Conservation (phyloP, 176 grass and related monocot species). For the Elymus sibiricus region DNA sequence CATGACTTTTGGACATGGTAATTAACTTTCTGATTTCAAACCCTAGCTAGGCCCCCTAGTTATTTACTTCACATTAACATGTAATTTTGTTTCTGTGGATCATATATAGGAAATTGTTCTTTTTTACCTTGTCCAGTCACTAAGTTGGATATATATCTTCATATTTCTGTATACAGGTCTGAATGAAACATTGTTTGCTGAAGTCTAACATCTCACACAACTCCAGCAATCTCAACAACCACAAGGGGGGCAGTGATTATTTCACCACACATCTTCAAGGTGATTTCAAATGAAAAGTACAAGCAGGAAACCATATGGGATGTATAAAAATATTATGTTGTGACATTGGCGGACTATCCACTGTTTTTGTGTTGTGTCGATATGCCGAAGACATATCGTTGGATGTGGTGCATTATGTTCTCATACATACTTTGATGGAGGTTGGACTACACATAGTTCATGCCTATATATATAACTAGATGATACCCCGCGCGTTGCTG, state of each 20-base stretch:
- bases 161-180: slow-evolving; percentile 32
- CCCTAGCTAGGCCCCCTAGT: background rate
- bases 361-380: background rate
- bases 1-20: no score
- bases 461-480: background rate
- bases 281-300: no score
- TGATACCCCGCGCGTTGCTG: no score
- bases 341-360: background rate
- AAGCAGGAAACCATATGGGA: background rate
- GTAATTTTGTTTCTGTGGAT: background rate
- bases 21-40: background rate
- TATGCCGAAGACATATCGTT: no score
- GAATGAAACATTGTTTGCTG: slow-evolving; percentile 38
- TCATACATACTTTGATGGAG: background rate
- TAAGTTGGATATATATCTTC: background rate
- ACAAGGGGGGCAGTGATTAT: background rate
- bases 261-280: background rate
- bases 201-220: slow-evolving; percentile 20
- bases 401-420: background rate
- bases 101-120: background rate
- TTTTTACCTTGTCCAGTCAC: background rate
- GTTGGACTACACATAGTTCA: no score
- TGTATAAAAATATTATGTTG: background rate
- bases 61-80: background rate
- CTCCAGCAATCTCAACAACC: background rate